These are phyloP conservation scores for Oxytropis ochrocephala DNA, from an alignment of 306 rosid species.

Conservation along the genomic window DNA sequence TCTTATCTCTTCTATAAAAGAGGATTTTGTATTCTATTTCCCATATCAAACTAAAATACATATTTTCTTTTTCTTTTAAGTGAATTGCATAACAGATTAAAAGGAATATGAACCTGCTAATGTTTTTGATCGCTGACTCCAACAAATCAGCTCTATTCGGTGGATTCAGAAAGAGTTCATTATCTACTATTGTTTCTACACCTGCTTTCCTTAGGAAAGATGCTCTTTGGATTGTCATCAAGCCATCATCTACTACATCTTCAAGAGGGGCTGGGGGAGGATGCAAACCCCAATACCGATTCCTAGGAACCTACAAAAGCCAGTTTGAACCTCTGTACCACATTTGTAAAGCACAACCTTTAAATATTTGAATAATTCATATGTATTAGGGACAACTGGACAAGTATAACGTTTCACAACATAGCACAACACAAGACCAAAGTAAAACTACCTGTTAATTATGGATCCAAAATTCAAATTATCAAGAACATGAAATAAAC, in stretches of 20 bases:
- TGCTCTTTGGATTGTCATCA: slow-evolving; percentile 88
- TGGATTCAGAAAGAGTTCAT: slow-evolving; percentile 59
- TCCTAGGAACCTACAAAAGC: slow-evolving; percentile 84
- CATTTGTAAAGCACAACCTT: slow-evolving; percentile 31
- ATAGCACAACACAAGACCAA: slow-evolving; percentile 17
- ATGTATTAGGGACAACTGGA: slow-evolving; percentile 13
- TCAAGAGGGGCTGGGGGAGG: slow-evolving; percentile 98
- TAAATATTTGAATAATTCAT: slow-evolving; percentile 28
- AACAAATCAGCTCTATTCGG: slow-evolving; percentile 79
- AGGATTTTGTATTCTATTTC: neutral
- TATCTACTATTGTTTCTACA: slow-evolving; percentile 78
- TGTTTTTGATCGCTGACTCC: slow-evolving; percentile 86
- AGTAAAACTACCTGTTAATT: neutral
- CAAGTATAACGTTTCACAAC: slow-evolving; percentile 13
- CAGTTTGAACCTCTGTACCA: slow-evolving; percentile 38
- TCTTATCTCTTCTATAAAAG: neutral
- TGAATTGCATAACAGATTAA: neutral
- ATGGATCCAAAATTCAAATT: neutral
- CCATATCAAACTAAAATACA: neutral
- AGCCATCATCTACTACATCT: slow-evolving; percentile 92
- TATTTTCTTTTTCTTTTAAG: neutral
- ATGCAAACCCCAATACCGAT: slow-evolving; percentile 98
- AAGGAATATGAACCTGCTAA: slow-evolving; percentile 55
- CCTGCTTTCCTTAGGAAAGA: slow-evolving; percentile 91
- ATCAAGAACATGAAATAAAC: neutral